Base-by-base conservation (phyloP, 108 stramenopile genomes). In the Chaetoceros muelleri region DNA sequence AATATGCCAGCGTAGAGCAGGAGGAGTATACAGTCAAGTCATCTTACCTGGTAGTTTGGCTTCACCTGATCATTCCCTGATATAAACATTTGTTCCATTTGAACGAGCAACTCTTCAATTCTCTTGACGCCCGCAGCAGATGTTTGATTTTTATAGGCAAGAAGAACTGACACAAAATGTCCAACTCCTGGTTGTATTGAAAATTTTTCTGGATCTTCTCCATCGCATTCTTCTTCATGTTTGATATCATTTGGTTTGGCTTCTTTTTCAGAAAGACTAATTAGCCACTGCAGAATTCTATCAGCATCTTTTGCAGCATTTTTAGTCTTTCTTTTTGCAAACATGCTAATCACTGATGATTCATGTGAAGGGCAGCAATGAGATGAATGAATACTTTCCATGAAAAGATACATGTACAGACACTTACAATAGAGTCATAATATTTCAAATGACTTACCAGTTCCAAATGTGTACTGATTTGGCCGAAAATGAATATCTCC, bases 381-480 rank as follows among this genome's bases (percentile, higher is more conserved):
- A n/a, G n/a, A n/a, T n/a, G n/a, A n/a, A n/a, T n/a, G n/a, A n/a
- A n/a, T n/a, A n/a, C n/a, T n/a, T n/a, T n/a, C n/a, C n/a, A n/a
- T n/a, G n/a, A n/a, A n/a, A n/a, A n/a, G n/a, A n/a, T n/a, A n/a
- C n/a, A n/a, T n/a, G n/a, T n/a, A n/a, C n/a, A n/a, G n/a, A n/a
- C n/a, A n/a, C n/a, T n/a, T n/a, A n/a, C n/a, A n/a, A n/a, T n/a
- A n/a, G n/a, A n/a, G n/a, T n/a, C n/a, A n/a, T n/a, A n/a, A n/a
- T n/a, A n/a, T n/a, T n/a, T n/a, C n/a, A n/a, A n/a, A n/a, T n/a
- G n/a, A n/a, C n/a, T n/a, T n/a, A n/a, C n/a, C 19, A 23, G 48
- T 49, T 49, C 48, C 48, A n/a, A 49, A 49, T 49, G 48, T 49
- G n/a, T 23, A 49, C n/a, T 49, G 48, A 24, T 49, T 49, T 24